Evolutionary conservation across 306 rosid genomes (phyloP).

Genomic region (Rosa rugosa): DNA sequence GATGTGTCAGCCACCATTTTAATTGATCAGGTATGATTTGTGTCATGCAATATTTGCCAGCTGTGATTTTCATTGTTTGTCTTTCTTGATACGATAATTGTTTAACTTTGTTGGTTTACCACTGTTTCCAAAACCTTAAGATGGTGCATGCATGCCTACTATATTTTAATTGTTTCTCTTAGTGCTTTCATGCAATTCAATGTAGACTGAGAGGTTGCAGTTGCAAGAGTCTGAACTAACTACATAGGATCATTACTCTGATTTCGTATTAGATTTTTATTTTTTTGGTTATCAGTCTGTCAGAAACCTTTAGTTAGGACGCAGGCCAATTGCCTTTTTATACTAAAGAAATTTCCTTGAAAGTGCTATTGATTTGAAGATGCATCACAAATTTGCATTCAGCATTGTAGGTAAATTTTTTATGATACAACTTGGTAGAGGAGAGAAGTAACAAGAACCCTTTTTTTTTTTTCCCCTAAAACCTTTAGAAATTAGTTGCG

Average conservation of each 20-base stretch:
- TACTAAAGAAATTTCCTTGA: neutral
- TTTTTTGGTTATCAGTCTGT: neutral
- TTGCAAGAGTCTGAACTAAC: neutral
- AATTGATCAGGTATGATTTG: constrained; percentile 79
- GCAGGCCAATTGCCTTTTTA: neutral
- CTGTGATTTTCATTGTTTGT: neutral
- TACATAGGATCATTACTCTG: neutral
- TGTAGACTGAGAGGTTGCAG: neutral
- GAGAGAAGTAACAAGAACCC: neutral
- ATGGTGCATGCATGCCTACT: neutral
- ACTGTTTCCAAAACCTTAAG: neutral
- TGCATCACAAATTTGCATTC: neutral
- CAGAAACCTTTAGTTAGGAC: neutral
- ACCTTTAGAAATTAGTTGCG: neutral
- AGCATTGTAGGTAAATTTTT: neutral
- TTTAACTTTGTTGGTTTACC: neutral
- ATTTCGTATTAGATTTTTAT: neutral
- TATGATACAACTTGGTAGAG: neutral
- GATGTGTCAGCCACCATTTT: constrained; percentile 66
- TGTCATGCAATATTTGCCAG: neutral
- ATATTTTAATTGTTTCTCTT: neutral
- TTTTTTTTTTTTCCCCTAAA: neutral
- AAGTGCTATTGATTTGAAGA: neutral
- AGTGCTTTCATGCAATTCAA: neutral
- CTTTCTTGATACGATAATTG: neutral